Percentiles rank a stretch among this genome's conserved stretches.
Conservation (phyloP, 1,284 basidiomycete genomes). For the Termitomyces sp. region DNA sequence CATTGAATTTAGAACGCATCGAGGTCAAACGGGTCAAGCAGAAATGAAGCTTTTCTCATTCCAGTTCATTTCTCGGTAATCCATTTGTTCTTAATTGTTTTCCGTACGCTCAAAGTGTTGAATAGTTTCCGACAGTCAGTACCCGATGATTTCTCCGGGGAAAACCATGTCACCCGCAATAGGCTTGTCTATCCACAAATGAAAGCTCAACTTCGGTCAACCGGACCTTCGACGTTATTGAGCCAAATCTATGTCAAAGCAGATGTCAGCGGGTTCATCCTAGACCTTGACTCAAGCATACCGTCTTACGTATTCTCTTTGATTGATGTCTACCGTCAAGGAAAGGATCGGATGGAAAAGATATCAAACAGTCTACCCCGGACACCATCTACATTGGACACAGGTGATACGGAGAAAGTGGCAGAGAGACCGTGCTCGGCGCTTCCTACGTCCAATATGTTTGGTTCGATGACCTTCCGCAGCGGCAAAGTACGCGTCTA, state of each 20-base stretch:
- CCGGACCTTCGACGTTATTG: constrained; percentile 38
- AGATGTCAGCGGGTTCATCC: constrained; percentile 79
- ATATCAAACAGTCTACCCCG: constrained; percentile 50
- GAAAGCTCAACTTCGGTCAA: constrained; percentile 68
- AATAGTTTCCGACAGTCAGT: constrained; percentile 72
- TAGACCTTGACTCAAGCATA: constrained; percentile 81
- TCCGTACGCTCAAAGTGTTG: constrained; percentile 1
- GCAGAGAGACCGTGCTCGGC: constrained; percentile 32
- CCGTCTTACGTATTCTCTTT: constrained; percentile 77
- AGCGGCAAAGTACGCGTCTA: constrained; percentile 77
- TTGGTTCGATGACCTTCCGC: constrained; percentile 71
- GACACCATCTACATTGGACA: constrained; percentile 29
- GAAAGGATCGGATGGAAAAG: constrained; percentile 71
- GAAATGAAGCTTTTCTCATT: constrained; percentile 70
- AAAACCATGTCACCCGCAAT: constrained; percentile 69
- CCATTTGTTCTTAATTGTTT: neutral
- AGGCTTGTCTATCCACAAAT: constrained; percentile 77
- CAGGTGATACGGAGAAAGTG: constrained; percentile 19
- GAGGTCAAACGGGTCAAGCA: constrained; percentile 76
- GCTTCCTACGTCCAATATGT: constrained; percentile 56
- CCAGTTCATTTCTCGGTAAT: constrained; percentile 77
- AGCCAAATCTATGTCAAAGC: constrained; percentile 66
- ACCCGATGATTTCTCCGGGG: constrained; percentile 66
- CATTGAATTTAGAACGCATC: constrained; percentile 67
- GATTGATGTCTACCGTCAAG: constrained; percentile 80